Evolutionary conservation across 148 eudicot genomes (phyloP), one percentile per base, ranked within the genome.

Genomic region (Heliamphora exappendiculata): DNA sequence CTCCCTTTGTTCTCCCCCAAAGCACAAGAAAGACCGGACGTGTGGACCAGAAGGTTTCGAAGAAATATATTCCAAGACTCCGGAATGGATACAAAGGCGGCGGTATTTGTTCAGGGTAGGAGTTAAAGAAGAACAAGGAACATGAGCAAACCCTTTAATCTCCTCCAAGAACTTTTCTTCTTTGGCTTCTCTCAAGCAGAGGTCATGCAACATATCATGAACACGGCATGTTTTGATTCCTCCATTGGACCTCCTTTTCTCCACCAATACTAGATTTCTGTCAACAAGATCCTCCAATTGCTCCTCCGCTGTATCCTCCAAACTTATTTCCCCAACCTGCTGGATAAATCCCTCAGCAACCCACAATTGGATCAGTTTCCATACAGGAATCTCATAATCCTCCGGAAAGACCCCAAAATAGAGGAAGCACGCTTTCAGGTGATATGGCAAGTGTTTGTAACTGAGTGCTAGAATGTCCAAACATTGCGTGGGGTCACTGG

Each of bases 291-390:
- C 85, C 49, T 78, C 79, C 72, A 86, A 81, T 54, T 80, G 75
- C 50, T 80, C 84, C 50, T 78, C 82, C 14, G 88, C 86, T 2
- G 71, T 41, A 42, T 83, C 84, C 44, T 86, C 86, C 67, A 79
- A n/a, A 5, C 75, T 47, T 3, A 72, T 78, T 17, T 69, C 76
- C 58, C 81, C 76, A 24, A 59, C 58, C 33, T 72, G 72, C 33
- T 76, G 77, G 57, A 83, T 77, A 59, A 85, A 82, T 31, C 85
- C 88, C 54, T 85, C 88, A 9, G 88, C 80, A 5, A 80, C 49
- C 88, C 85, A 86, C 16, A 86, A 26, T 14, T 75, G 63, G 19
- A 86, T 63, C 29, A 86, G 60, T 33, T 70, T 70, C 74, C 74
- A 70, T 10, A 49, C 58, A 6, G 74, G 74, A 16, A 70, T 71